Evolutionary conservation across 305 asterid species (phyloP), one percentile per base, ranked within the genome.

Genomic region (Rubia balearica): DNA sequence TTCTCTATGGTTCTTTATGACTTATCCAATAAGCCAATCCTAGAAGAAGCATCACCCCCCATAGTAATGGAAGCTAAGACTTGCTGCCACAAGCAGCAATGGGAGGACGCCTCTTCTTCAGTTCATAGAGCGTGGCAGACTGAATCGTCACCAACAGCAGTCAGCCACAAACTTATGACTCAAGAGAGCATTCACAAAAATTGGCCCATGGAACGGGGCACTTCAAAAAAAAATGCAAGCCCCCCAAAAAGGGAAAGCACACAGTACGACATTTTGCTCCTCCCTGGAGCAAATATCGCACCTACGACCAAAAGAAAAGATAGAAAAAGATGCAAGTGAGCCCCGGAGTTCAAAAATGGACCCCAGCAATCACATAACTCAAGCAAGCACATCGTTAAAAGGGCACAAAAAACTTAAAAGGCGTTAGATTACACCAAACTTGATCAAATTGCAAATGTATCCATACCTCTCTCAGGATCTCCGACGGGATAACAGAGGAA

Each of bases 241-340:
- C 87, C 87, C 87, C 86, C 86, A 76, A 81, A 74, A 80, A 82
- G 84, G 81, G 87, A 82, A 61, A 59, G 80, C 95, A 93, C 96
- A 91, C 92, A 73, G 95, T 91, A 94, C 99, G 97, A 94, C 96
- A 91, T 89, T 91, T 86, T 78, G 84, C 97, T 91, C 97, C 96
- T 83, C 85, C 96, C 74, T 61, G 96, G 97, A 91, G 99, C 99
- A 87, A 94, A 91, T 88, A 91, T 91, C 99, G 97, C 96, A 89
- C 92, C 97, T 89, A 95, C 85, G 92, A 85, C 89, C 88, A 81
- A 85, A 87, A 82, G 84, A 77, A 78, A 78, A 85, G 81, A 83
- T 14, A 82, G 78, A 85, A 77, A 79, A 85, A 75, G 81, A 62
- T 67, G 79, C 62, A 78, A 69, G 77, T 79, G 83, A 81, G 87